phyloP scores from a whole-genome alignment of 148 eudicot species.

The Spergularia marina region DNA sequence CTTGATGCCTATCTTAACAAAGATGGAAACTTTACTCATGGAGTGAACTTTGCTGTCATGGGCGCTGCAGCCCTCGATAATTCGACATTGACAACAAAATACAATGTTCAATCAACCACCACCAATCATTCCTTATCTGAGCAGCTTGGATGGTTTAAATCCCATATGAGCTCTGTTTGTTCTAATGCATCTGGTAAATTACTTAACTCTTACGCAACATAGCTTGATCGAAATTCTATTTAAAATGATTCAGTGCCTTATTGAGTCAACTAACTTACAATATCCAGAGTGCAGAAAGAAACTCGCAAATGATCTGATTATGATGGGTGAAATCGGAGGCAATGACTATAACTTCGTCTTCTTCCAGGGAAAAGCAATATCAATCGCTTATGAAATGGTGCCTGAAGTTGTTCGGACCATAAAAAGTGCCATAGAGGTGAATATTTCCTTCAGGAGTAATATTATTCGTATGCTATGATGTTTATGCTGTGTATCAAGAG shows the following conservation, averaged over 20 bases:
- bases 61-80: slow-evolving; percentile 18
- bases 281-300: slow-evolving; percentile 13
- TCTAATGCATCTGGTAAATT: slow-evolving; percentile 15
- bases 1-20: slow-evolving; percentile 18
- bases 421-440: slow-evolving; percentile 23
- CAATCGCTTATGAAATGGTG: slow-evolving; percentile 18
- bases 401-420: slow-evolving; percentile 26
- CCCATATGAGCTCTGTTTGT: slow-evolving; percentile 18
- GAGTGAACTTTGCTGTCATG: slow-evolving; percentile 25
- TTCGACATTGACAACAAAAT: background rate
- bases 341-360: slow-evolving; percentile 39
- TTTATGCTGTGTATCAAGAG: too few species aligned
- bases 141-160: slow-evolving; percentile 24
- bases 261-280: background rate
- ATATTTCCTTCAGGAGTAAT: background rate
- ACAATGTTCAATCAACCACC: background rate
- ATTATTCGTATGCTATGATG: too few species aligned
- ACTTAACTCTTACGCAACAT: too few species aligned
- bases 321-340: slow-evolving; percentile 44
- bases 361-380: slow-evolving; percentile 11
- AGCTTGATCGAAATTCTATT: background rate
- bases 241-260: background rate
- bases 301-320: slow-evolving; percentile 13
- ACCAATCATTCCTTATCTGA: slow-evolving; percentile 21
- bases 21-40: slow-evolving; percentile 29